Base-by-base conservation (phyloP, 441 rosid species). In the Rhodomyrtus psidioides region DNA sequence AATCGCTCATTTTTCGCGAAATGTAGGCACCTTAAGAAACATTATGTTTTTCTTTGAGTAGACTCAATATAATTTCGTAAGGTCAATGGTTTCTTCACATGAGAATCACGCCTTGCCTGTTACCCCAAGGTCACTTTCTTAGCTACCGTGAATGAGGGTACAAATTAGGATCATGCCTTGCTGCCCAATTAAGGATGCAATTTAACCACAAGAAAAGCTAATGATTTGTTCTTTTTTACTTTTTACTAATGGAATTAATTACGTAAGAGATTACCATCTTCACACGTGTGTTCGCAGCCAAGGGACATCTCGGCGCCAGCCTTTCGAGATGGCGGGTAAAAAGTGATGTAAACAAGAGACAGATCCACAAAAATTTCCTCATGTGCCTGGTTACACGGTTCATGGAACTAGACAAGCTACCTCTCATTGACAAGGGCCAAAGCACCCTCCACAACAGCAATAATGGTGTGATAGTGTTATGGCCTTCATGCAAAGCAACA, bases 401-500 rank as follows among this genome's bases (percentile, higher is more conserved):
- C 8, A 2, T 23, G 9, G 79, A 70, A 39, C 5, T 39, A 70
- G 79, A 70, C 79, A 70, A 70, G 79, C 49, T 24, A 70, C 79
- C 79, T 21, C 79, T 12, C 79, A 21, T 21, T 70, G 79, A 70
- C 51, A 70, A 70, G 79, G 49, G 79, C 79, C 49, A 39, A 23
- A 26, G 79, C 23, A 70, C 79, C 79, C 49, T 70, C 49, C 79
- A 7, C 79, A 21, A 44, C 79, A 57, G 60, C 60, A 39, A 70
- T 39, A 10, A 70, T 70, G 84, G 59, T 10, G 84, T 54, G 84
- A 82, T 34, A 17, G 56, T 12, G 60, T 54, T 55, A 42, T 55
- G 84, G 84, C 84, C 84, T 55, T 82, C 84, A 82, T 82, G 84
- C 62, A 9, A 82, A 82, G 84, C 59, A 53, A 55, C 84, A 13